Evolutionary conservation across 306 rosid species (phyloP).

Genomic region (Prunus salicina): DNA sequence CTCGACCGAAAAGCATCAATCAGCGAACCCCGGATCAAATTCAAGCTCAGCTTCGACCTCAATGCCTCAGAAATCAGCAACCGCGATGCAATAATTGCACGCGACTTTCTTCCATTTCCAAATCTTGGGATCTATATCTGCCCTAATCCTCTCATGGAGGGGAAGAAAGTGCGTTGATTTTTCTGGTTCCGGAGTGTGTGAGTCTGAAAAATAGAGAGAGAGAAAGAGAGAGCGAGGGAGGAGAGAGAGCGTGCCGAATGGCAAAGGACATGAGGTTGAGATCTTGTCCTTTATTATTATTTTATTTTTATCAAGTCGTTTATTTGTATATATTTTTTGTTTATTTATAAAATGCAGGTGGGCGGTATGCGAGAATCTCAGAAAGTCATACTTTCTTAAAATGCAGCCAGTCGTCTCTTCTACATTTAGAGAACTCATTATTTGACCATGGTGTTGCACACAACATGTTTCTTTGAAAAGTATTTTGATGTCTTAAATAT

Average conservation of each 20-base stretch:
- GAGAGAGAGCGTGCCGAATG: background rate
- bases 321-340: too few species aligned
- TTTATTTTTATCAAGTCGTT: too few species aligned
- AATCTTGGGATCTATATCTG: slow-evolving; percentile 18
- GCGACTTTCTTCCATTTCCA: slow-evolving; percentile 2
- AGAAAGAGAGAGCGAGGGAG: background rate
- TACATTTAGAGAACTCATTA: too few species aligned
- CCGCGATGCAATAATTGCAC: background rate
- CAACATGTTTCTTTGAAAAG: too few species aligned
- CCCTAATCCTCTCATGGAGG: slow-evolving; percentile 24
- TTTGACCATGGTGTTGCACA: too few species aligned
- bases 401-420: too few species aligned
- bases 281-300: background rate
- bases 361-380: too few species aligned
- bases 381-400: too few species aligned
- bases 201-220: background rate
- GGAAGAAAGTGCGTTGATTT: background rate
- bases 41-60: background rate
- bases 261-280: background rate
- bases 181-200: background rate
- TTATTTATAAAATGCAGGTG: too few species aligned
- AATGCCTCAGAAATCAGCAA: slow-evolving; percentile 6
- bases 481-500: too few species aligned
- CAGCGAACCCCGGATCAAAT: slow-evolving; percentile 3
- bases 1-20: slow-evolving; percentile 31